phyloP scores from a whole-genome alignment of 2,329 filamentous ascomycete species.

The Pseudocercospora fijiensis region DNA sequence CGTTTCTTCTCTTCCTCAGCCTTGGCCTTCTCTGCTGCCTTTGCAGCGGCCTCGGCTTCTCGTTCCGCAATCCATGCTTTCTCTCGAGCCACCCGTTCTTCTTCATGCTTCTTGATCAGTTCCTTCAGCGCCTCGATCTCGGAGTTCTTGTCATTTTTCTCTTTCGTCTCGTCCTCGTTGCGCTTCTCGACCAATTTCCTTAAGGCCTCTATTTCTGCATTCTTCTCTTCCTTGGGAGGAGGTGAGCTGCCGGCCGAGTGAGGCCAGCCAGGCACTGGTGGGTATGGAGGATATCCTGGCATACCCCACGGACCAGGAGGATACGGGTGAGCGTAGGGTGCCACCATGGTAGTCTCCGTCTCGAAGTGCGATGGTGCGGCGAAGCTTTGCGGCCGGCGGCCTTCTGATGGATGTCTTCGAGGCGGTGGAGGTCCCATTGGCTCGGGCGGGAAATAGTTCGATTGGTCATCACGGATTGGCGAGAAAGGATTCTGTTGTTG shows the following conservation, averaged over 20 bases:
- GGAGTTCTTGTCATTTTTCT: conserved; percentile 27
- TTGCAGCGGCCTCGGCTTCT: conserved; percentile 37
- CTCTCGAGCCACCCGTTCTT: conserved; percentile 36
- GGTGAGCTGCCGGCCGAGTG: conserved; percentile 32
- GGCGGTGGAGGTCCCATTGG: conserved; percentile 28
- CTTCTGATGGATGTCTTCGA: conserved; percentile 29
- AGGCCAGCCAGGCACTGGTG: conserved; percentile 24
- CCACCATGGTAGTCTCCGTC: conserved; percentile 31
- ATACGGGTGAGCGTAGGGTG: conserved; percentile 27
- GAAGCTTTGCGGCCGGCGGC: conserved; percentile 32
- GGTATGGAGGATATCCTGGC: conserved; percentile 26
- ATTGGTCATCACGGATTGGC: conserved; percentile 29
- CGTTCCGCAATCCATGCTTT: conserved; percentile 28
- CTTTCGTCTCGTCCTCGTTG: conserved; percentile 21
- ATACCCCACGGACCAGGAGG: conserved; percentile 25
- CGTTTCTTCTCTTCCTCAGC: conserved; percentile 54
- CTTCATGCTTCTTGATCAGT: conserved; percentile 45
- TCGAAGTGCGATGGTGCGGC: conserved; percentile 30
- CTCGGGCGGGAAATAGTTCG: conserved; percentile 42
- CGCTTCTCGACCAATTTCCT: conserved; percentile 28
- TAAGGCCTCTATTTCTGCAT: conserved; percentile 27
- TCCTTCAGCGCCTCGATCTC: conserved; percentile 40
- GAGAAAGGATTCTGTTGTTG: conserved; percentile 35
- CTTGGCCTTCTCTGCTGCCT: conserved; percentile 38
- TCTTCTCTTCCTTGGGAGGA: conserved; percentile 27